Percentiles rank a stretch among this genome's conserved stretches.
Evolutionary conservation across 2,329 filamentous ascomycete genomes (phyloP).

Genomic region (Xylaria sp.): DNA sequence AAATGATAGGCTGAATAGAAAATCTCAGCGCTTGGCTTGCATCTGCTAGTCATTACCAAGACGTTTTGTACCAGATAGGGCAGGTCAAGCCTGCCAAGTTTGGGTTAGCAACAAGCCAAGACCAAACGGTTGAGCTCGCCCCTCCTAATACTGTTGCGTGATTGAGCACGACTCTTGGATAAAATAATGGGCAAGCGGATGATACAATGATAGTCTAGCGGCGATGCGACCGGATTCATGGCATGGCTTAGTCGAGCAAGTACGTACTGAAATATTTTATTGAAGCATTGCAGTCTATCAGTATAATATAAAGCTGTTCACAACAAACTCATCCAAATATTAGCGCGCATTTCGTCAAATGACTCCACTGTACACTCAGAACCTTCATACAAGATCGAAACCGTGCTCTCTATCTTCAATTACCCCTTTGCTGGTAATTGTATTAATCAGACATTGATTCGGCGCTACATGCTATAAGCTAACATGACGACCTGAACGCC

Average conservation of each 20-base stretch:
- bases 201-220: background rate
- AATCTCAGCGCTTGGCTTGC: constrained; percentile 20
- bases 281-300: too few relatives aligned
- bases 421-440: too few relatives aligned
- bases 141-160: constrained; percentile 15
- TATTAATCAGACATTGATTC: too few relatives aligned
- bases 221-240: background rate
- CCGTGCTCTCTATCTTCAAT: background rate
- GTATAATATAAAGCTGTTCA: too few relatives aligned
- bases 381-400: background rate
- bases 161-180: constrained; percentile 14
- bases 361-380: too few relatives aligned
- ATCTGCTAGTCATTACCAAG: background rate
- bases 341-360: too few relatives aligned
- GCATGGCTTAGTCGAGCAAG: background rate
- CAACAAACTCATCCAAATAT: too few relatives aligned
- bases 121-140: constrained; percentile 2
- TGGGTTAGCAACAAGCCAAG: constrained; percentile 24
- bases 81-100: constrained; percentile 29
- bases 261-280: too few relatives aligned
- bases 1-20: constrained; percentile 3
- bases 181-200: background rate
- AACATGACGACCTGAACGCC: too few relatives aligned
- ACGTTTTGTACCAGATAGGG: constrained; percentile 4
- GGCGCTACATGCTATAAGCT: too few relatives aligned